Evolutionary conservation across 345 rosid species (phyloP).

Genomic region (Lepidium didymum): DNA sequence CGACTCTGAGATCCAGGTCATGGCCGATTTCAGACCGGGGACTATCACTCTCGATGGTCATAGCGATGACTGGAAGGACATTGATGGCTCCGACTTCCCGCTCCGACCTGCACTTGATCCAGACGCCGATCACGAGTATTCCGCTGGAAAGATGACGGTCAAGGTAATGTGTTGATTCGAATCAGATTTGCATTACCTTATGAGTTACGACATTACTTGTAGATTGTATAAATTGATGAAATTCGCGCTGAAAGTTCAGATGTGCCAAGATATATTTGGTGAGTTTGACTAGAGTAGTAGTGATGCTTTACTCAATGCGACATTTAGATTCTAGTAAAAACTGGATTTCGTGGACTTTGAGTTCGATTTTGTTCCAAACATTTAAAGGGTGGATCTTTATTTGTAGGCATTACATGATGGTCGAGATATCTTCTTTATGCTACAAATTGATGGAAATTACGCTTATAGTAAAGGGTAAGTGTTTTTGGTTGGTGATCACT

Average conservation of each 20-base stretch:
- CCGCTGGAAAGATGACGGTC: constrained; percentile 71
- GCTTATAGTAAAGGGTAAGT: constrained; percentile 75
- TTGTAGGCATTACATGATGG: constrained; percentile 92
- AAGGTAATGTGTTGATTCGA: constrained; percentile 44
- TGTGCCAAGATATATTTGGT: not conserved
- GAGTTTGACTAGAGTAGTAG: not conserved
- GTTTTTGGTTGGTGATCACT: too few relatives aligned
- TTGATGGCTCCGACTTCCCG: constrained; percentile 70
- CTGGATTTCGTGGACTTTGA: not conserved
- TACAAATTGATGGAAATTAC: constrained; percentile 85
- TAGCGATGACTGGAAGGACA: constrained; percentile 76
- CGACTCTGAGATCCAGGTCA: constrained; percentile 47
- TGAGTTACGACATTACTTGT: not conserved
- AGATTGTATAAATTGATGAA: not conserved
- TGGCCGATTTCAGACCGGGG: constrained; percentile 71
- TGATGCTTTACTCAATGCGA: not conserved
- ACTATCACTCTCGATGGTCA: constrained; percentile 77
- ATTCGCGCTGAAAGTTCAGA: not conserved
- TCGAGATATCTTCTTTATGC: constrained; percentile 61
- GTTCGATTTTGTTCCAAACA: not conserved
- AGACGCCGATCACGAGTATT: constrained; percentile 64
- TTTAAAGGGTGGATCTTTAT: not conserved
- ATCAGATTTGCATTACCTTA: not conserved
- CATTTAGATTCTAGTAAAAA: not conserved
- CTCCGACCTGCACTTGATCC: constrained; percentile 94